Base-by-base conservation (phyloP, 2,329 filamentous ascomycete genomes). In the Rasamsonia emersonii region DNA sequence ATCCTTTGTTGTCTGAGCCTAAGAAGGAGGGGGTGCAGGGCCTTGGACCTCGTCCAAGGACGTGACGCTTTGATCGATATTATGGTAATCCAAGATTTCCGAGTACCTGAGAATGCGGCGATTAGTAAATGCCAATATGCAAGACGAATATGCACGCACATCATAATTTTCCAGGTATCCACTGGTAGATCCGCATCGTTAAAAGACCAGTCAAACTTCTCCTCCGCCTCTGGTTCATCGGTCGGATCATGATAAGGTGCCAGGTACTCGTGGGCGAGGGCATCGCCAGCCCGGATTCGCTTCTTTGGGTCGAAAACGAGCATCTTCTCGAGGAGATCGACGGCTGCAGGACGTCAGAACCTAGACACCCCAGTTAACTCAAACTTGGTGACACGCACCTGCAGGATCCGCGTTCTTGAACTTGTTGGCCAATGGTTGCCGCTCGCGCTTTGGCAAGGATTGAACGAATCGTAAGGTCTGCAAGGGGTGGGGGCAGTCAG, bases 81-180 rank as follows among this genome's bases (percentile, higher is more conserved):
- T 95, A 67, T 96, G 91, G 64, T 95, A 96, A 62, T 96, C 88
- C 50, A 96, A 80, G 50, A 98, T 96, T 62, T 96, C 89, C 32
- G 88, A 94, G 70, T 96, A 96, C 86, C 88, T 94, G 56, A 24
- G 24, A 25, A 32, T 29, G 25, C 26, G 36, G 24, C 29, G 25
- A 28, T 42, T 28, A 43, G 37, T 24, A 32, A 30, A 21, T 11
- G n/a, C 9, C 7, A 21, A 13, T 15, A 25, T 25, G 40, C 24
- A 23, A 30, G 5, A 20, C 9, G 3, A 13, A 32, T 10, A 11
- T 13, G 16, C 20, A 59, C 82, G 55, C 71, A 94, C 91, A 98
- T 98, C 91, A 96, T 98, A 58, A 98, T 95, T 70, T 98, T 98
- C 91, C 91, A 98, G n/a, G 88, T 94, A 56, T 98, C 91, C 30